Evolutionary conservation across 1,284 basidiomycete species (phyloP), one percentile per base, ranked within the genome.

Genomic region (Neotropicomus parvogracilis): DNA sequence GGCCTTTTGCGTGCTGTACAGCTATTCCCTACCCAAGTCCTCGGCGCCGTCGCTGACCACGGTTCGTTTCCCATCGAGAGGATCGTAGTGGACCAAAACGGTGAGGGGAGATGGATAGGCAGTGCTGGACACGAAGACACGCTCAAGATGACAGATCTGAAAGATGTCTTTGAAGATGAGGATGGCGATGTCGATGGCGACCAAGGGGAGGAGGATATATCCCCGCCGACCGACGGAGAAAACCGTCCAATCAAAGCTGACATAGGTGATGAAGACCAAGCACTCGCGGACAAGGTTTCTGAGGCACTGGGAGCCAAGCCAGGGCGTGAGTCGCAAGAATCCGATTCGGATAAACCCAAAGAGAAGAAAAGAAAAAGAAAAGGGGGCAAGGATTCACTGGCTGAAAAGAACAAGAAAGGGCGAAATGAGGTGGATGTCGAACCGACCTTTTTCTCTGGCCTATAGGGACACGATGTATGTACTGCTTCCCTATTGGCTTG

Each of bases 71-170:
- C 94, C 3, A 83, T 97, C 39, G 94, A 97, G 68, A 78, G 91
- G 26, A 84, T 97, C 46, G 81, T 79, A 26, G 71, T 89, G 20
- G 78, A 75, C 48, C 63, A 65, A 50, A 75, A 72, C 50, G 72
- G 78, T 2, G 75, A 79, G 53, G 75, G 76, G 5, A 81, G 81
- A 67, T 94, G 92, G 88, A 78, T 95, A 14, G 95, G 84, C n/a
- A 94, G 91, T 64, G 88, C 86, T n/a, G 91, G 90, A 14, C 94
- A 97, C 61, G 93, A 95, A 55, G 89, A 95, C 53, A 75, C 82
- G 26, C 66, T 97, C 55, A 88, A 87, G 65, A 69, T 97, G 68
- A 95, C 91, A 20, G 88, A 95, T 69, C 70, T 97, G 29, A 79
- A 72, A 46, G 75, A 72, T 3, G 76, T 81, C 44, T 75, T 79